These are phyloP conservation scores for Suillus plorans DNA, from an alignment of 768 basidiomycete genomes.

Conservation along the genomic window DNA sequence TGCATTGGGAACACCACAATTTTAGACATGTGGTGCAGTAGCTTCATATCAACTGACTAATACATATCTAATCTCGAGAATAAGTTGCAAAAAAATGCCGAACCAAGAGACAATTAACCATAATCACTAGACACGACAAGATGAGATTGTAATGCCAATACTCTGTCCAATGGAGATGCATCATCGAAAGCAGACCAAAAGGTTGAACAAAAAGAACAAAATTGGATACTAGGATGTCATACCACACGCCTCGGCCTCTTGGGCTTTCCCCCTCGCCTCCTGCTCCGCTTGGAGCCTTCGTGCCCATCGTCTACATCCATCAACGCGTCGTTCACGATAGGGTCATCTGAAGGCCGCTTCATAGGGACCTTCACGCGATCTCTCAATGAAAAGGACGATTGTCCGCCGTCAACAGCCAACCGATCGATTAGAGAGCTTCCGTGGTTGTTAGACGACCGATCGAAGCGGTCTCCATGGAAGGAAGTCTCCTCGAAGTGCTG, in stretches of 20 bases:
- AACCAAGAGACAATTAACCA: background rate
- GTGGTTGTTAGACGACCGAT: conserved; percentile 12
- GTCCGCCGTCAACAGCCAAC: conserved; percentile 27
- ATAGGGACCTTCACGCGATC: conserved; percentile 38
- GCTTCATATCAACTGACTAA: background rate
- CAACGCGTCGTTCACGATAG: conserved; percentile 15
- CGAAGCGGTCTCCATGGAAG: conserved; percentile 1
- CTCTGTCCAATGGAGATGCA: conserved; percentile 6
- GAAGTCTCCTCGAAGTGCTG: background rate
- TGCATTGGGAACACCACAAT: conserved; percentile 53
- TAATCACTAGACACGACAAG: background rate
- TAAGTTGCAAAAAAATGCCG: conserved; percentile 14
- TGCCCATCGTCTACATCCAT: conserved; percentile 22
- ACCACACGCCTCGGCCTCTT: conserved; percentile 23
- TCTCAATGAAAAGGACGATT: conserved; percentile 21
- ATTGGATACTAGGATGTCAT: conserved; percentile 5
- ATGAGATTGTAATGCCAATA: conserved; percentile 1
- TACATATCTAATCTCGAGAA: background rate
- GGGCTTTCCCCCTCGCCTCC: conserved; percentile 20
- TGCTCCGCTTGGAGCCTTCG: conserved; percentile 23
- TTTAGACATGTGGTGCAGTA: conserved; percentile 37
- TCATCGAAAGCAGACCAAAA: background rate
- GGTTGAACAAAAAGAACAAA: background rate
- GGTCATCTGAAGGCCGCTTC: conserved; percentile 34
- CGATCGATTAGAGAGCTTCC: conserved; percentile 41